Percentiles rank a stretch among this genome's conserved stretches.
Evolutionary conservation across 306 rosid genomes (phyloP).

Genomic region (Acacia confusa): DNA sequence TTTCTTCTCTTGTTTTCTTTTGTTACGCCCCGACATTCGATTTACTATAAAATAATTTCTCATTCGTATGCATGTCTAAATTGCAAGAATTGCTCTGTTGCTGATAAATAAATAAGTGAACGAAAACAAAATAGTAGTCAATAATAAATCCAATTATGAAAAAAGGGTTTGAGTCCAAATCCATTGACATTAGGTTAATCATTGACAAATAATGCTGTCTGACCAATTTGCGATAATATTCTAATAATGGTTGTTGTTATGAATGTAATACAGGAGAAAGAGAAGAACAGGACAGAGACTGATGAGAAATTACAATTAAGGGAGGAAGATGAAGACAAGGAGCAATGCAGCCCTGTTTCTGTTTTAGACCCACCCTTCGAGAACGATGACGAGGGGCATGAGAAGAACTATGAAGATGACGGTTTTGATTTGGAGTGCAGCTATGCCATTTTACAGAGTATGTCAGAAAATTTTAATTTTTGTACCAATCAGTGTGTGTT

Average conservation of each 20-base stretch:
- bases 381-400: constrained; percentile 61
- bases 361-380: constrained; percentile 89
- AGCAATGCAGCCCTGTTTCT: constrained; percentile 93
- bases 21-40: constrained; percentile 32
- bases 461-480: constrained; percentile 44
- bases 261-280: constrained; percentile 44
- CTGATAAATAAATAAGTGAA: not conserved
- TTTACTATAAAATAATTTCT: constrained; percentile 25
- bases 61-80: constrained; percentile 24
- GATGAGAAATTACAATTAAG: constrained; percentile 42
- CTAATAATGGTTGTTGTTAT: constrained; percentile 17
- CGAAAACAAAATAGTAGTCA: constrained; percentile 26
- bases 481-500: constrained; percentile 39
- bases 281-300: constrained; percentile 35
- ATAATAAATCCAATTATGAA: constrained; percentile 18
- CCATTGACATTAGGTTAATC: not conserved
- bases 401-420: constrained; percentile 34
- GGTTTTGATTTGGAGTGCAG: constrained; percentile 72
- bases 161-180: constrained; percentile 14
- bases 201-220: not conserved
- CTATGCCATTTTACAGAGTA: constrained; percentile 87
- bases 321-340: constrained; percentile 76
- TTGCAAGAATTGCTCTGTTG: constrained; percentile 3
- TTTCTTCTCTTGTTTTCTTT: constrained; percentile 36
- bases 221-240: constrained; percentile 12